Evolutionary conservation across 768 basidiomycete species (phyloP).

Genomic region (Leccinum subgranulosum): DNA sequence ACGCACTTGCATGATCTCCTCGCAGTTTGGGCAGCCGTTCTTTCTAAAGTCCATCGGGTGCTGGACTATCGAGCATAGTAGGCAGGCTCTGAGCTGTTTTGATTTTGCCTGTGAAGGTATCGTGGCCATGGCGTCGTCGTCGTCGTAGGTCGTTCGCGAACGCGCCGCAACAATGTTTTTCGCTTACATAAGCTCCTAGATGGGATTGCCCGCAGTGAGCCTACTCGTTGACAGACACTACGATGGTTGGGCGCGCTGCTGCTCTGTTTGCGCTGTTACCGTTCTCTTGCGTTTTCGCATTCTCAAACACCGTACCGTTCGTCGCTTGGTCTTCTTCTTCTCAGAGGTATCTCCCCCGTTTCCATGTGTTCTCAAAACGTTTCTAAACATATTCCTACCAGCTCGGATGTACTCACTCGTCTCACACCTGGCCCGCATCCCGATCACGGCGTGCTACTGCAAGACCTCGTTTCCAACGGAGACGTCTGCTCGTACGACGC

Average conservation of each 20-base stretch:
- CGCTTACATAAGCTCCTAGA: slow-evolving; percentile 16
- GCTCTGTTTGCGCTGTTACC: slow-evolving; percentile 45
- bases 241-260: slow-evolving; percentile 45
- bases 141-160: background rate
- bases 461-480: slow-evolving; percentile 41
- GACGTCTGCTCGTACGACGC: slow-evolving; percentile 63
- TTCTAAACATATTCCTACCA: slow-evolving; percentile 36
- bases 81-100: slow-evolving; percentile 82
- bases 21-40: slow-evolving; percentile 94
- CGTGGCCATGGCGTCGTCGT: slow-evolving; percentile 30
- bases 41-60: slow-evolving; percentile 78
- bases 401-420: slow-evolving; percentile 46
- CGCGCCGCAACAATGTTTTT: background rate
- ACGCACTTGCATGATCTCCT: slow-evolving; percentile 87
- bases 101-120: slow-evolving; percentile 63
- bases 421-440: slow-evolving; percentile 36
- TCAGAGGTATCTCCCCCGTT: slow-evolving; percentile 40
- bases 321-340: slow-evolving; percentile 70
- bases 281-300: slow-evolving; percentile 45
- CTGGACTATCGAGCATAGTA: slow-evolving; percentile 91
- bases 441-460: slow-evolving; percentile 36
- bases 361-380: background rate
- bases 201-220: too few relatives aligned
- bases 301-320: slow-evolving; percentile 60
- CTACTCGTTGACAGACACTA: slow-evolving; percentile 4